Base-by-base conservation (phyloP, 805 yeast species). In the Candida insectalens region DNA sequence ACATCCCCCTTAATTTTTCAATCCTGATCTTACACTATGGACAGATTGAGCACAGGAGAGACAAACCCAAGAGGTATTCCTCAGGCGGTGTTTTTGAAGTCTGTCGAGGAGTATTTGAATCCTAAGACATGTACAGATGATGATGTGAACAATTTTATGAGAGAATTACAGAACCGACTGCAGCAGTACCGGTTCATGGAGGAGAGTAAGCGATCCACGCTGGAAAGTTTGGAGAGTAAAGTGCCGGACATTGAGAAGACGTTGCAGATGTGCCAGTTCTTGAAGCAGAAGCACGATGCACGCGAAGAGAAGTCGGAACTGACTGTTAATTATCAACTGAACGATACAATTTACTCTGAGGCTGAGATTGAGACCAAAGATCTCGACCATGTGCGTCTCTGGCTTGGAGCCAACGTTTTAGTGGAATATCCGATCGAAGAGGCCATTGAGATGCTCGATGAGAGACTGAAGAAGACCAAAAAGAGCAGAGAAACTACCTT, bases 371-470 rank as follows among this genome's bases (percentile, higher is more conserved):
- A 73, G 26, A 69, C 75, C 18, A 63, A 76, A 23, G 71, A 69
- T 19, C 52, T 69, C 33, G 57, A 70, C 18, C 55, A 62, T 2
- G 97, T 92, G 2, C 76, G 76, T 42, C 64, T 92, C 31, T 92
- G 98, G 98, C 67, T 92, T n/a, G 98, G 98, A 8, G 98, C 98
- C 0, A 95, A 87, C 46, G 88, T 89, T 6, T 89, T 92, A 97
- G 66, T 92, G 50, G 97, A 92, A 53, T 92, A 89, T 50, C 88
- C 95, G 10, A 62, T 85, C 18, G 82, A 71, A 25, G 98, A 92
- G 55, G 98, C 98, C 2, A 69, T 77, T 31, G 77, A 66, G 23
- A 65, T 92, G 45, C 62, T 92, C 36, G 50, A 63, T 9, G 66
- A 67, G 25, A 75, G 89, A 53, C 67, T 88, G 40, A 54, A 55